Conservation (phyloP, 306 rosid species). For the Cicer yamashitae region DNA sequence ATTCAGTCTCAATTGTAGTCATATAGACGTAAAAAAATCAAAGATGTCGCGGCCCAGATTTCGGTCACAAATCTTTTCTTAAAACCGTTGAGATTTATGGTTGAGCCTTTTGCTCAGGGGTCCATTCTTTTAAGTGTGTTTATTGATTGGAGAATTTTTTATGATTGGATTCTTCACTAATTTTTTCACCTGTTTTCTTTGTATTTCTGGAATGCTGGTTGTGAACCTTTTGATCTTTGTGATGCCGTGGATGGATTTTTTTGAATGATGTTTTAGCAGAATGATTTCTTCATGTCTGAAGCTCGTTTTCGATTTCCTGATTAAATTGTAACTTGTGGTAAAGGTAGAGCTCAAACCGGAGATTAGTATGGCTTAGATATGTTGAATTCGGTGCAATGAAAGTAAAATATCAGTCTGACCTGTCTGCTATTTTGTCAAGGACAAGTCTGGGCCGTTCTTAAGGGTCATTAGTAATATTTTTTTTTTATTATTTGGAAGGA, state of each 20-base stretch:
- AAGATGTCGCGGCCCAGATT: not conserved
- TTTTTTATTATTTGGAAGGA: conserved; percentile 37
- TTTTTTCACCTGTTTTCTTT: conserved; percentile 41
- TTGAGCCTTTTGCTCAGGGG: not conserved
- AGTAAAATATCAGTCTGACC: conserved; percentile 36
- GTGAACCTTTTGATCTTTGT: conserved; percentile 52
- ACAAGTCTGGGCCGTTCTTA: conserved; percentile 40
- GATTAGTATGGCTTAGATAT: conserved; percentile 47
- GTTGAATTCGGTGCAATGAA: conserved; percentile 50
- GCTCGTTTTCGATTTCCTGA: conserved; percentile 50
- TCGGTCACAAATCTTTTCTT: not conserved
- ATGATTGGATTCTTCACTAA: conserved; percentile 16
- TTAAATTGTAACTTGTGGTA: conserved; percentile 54
- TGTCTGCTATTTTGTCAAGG: conserved; percentile 39
- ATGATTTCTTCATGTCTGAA: conserved; percentile 52
- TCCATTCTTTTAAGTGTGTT: not conserved
- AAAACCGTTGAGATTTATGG: not conserved
- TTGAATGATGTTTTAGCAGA: conserved; percentile 54
- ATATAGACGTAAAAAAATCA: not conserved
- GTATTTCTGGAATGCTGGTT: conserved; percentile 58
- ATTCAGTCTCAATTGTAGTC: not conserved
- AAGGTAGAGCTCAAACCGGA: conserved; percentile 46
- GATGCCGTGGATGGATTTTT: conserved; percentile 55
- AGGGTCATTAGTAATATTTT: conserved; percentile 33
- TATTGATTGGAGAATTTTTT: conserved; percentile 7